phyloP scores from a whole-genome alignment of 1,284 basidiomycete species.

The Sanguinoderma infundibulare region DNA sequence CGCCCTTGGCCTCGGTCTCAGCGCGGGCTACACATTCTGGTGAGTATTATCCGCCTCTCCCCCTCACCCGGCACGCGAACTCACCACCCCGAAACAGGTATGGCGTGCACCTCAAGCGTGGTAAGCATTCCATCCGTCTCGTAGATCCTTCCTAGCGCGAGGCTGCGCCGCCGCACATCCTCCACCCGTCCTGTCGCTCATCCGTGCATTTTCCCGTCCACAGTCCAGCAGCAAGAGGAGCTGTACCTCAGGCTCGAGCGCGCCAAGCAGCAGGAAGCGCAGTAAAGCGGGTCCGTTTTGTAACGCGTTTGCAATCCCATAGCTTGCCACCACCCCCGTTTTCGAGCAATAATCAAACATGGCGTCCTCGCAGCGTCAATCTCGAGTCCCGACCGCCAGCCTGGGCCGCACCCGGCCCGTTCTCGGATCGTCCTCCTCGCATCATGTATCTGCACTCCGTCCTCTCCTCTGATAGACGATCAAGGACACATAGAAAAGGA shows the following conservation, averaged over 20 bases:
- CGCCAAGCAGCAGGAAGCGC: slow-evolving; percentile 35
- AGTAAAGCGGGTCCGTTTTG: slow-evolving; percentile 23
- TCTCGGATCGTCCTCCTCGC: slow-evolving; percentile 3
- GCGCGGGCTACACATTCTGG: slow-evolving; percentile 81
- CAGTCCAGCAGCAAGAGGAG: slow-evolving; percentile 81
- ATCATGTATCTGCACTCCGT: neutral
- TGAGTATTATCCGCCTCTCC: slow-evolving; percentile 42
- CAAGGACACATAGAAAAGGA: slow-evolving; percentile 13
- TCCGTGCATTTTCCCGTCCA: slow-evolving; percentile 18
- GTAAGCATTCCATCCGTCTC: slow-evolving; percentile 49
- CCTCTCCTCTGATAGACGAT: slow-evolving; percentile 3
- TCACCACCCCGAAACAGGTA: slow-evolving; percentile 59
- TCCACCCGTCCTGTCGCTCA: slow-evolving; percentile 15
- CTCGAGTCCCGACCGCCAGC: slow-evolving; percentile 22
- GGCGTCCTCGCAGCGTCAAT: neutral
- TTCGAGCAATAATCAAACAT: neutral
- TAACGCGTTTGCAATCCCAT: slow-evolving; percentile 21
- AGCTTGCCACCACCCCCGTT: slow-evolving; percentile 1
- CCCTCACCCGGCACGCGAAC: slow-evolving; percentile 24
- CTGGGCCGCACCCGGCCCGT: slow-evolving; percentile 22
- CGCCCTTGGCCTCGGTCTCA: slow-evolving; percentile 73
- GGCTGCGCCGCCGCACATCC: neutral
- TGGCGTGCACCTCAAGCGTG: slow-evolving; percentile 71
- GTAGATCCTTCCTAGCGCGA: neutral
- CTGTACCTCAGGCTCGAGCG: slow-evolving; percentile 85